These are phyloP conservation scores for Hymenoscyphus albidus DNA, from an alignment of 2,329 filamentous ascomycete genomes.

Conservation along the genomic window DNA sequence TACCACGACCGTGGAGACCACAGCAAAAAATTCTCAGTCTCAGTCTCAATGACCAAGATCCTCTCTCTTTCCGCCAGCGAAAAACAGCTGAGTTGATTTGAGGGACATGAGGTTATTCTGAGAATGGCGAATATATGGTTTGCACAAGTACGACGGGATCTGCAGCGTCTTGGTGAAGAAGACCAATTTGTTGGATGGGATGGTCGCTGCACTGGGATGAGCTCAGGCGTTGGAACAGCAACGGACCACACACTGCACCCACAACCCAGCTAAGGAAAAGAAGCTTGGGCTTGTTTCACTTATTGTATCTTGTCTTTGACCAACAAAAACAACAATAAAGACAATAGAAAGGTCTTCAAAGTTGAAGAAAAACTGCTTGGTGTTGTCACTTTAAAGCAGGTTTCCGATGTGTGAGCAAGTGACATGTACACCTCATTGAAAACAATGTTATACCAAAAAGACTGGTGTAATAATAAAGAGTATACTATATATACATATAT, in stretches of 20 bases:
- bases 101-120: slow-evolving; percentile 2
- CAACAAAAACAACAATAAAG: neutral
- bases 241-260: neutral
- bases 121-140: neutral
- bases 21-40: neutral
- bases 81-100: neutral
- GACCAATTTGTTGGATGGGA: neutral
- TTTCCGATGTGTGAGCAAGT: neutral
- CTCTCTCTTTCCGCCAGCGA: slow-evolving; percentile 2
- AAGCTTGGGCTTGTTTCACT: slow-evolving; percentile 3
- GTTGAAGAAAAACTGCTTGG: neutral
- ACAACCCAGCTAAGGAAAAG: neutral
- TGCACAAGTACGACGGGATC: neutral
- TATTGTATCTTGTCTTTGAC: too few relatives aligned
- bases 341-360: neutral
- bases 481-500: too few relatives aligned
- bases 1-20: neutral
- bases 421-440: neutral
- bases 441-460: too few relatives aligned
- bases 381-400: neutral
- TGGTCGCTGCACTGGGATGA: neutral
- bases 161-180: slow-evolving; percentile 1
- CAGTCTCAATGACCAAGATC: neutral
- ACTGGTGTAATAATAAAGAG: too few relatives aligned
- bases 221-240: slow-evolving; percentile 1